Evolutionary conservation across 768 basidiomycete genomes (phyloP).

Genomic region (Kwoniella bestiolae): DNA sequence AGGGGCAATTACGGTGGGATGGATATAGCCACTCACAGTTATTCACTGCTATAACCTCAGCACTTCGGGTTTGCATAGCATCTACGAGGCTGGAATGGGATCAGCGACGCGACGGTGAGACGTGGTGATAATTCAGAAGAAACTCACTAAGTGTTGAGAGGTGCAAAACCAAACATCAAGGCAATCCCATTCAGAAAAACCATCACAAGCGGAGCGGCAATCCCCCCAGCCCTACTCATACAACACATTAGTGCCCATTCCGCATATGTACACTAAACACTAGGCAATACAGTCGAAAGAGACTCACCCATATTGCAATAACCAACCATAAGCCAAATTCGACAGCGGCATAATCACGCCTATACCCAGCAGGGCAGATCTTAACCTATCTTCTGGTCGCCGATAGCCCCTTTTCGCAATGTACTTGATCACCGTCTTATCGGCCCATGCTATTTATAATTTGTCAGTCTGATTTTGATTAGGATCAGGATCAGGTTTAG

Average conservation of each 20-base stretch:
- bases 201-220: conserved; percentile 50
- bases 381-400: conserved; percentile 57
- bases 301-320: conserved; percentile 30
- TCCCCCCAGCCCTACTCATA: conserved; percentile 45
- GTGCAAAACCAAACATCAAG: conserved; percentile 51
- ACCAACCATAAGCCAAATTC: conserved; percentile 22
- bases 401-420: conserved; percentile 53
- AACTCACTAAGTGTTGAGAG: conserved; percentile 54
- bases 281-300: background rate
- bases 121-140: background rate
- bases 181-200: conserved; percentile 45
- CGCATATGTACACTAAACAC: background rate
- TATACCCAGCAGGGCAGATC: conserved; percentile 45
- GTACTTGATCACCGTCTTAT: conserved; percentile 47
- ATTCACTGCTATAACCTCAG: conserved; percentile 56
- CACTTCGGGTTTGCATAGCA: conserved; percentile 41
- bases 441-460: conserved; percentile 43
- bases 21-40: conserved; percentile 41
- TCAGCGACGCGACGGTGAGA: background rate
- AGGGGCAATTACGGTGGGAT: no score
- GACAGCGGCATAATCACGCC: conserved; percentile 49
- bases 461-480: no score
- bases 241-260: background rate
- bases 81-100: conserved; percentile 33
- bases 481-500: background rate